Conservation (phyloP, 768 basidiomycete genomes). For the Leccinum broughii region DNA sequence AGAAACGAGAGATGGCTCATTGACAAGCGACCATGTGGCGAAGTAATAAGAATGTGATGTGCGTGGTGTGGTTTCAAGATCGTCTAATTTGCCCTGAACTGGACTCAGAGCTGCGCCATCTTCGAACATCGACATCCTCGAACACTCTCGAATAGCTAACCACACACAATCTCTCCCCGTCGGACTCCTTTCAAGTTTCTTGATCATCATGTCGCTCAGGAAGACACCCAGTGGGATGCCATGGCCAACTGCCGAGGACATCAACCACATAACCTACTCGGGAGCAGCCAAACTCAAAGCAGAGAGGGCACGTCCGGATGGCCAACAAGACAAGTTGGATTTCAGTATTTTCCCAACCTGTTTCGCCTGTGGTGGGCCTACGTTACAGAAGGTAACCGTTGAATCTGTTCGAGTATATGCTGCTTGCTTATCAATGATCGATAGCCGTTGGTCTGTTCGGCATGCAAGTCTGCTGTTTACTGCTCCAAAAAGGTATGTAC, state of each 20-base stretch:
- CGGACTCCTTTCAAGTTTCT: not conserved
- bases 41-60: not conserved
- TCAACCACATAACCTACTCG: slow-evolving; percentile 30
- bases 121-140: not conserved
- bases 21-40: not conserved
- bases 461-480: slow-evolving; percentile 32
- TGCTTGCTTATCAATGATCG: slow-evolving; percentile 1
- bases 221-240: slow-evolving; percentile 6
- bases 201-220: slow-evolving; percentile 19
- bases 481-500: slow-evolving; percentile 30
- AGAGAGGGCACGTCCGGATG: slow-evolving; percentile 28
- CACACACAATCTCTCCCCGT: not conserved
- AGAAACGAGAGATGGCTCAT: slow-evolving; percentile 22
- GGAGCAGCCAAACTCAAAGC: slow-evolving; percentile 30
- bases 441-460: slow-evolving; percentile 31
- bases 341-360: slow-evolving; percentile 26
- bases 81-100: not conserved
- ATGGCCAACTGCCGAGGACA: slow-evolving; percentile 26
- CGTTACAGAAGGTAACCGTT: slow-evolving; percentile 27
- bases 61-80: not conserved
- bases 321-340: slow-evolving; percentile 31
- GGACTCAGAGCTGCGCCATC: not conserved
- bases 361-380: slow-evolving; percentile 20
- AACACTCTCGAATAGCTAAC: not conserved
- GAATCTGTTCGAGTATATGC: not conserved